These are phyloP conservation scores for Metarhizium brunneum DNA, from an alignment of 2,329 filamentous ascomycete genomes.

Conservation along the genomic window DNA sequence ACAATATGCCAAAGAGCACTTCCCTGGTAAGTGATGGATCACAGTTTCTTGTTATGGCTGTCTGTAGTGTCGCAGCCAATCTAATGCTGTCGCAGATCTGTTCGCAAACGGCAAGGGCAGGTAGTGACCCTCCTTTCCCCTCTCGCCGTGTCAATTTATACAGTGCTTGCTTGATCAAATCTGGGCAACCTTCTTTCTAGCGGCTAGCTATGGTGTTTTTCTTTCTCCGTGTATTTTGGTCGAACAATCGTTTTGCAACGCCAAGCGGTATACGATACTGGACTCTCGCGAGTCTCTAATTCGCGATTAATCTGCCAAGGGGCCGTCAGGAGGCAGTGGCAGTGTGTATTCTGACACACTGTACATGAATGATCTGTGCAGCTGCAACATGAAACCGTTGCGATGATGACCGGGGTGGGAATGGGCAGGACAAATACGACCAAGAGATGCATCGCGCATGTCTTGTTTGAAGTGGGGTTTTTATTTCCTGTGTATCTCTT, in stretches of 20 bases:
- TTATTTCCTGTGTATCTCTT: conserved; percentile 1
- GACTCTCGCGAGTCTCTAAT: neutral
- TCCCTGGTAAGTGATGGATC: conserved; percentile 39
- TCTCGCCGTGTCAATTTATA: neutral
- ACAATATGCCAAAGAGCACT: conserved; percentile 95
- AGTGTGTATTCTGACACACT: neutral
- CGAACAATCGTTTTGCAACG: neutral
- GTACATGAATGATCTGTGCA: neutral
- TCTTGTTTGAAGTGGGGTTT: neutral
- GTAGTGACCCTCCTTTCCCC: conserved; percentile 12
- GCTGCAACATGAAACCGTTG: neutral
- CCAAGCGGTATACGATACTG: neutral
- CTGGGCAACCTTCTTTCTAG: neutral
- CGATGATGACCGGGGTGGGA: neutral
- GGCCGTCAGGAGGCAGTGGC: neutral
- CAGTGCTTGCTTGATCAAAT: neutral
- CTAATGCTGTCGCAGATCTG: conserved; percentile 27
- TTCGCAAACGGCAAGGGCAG: conserved; percentile 28
- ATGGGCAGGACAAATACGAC: neutral
- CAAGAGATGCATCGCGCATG: neutral
- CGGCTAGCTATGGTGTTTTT: neutral
- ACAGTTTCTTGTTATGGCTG: conserved; percentile 2
- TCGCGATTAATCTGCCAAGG: neutral
- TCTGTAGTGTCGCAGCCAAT: conserved; percentile 12
- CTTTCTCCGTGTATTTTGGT: neutral